Evolutionary conservation across 371 early-diverging fungal genomes (phyloP), one percentile per base, ranked within the genome.

Genomic region (Fennellomyces sp.): DNA sequence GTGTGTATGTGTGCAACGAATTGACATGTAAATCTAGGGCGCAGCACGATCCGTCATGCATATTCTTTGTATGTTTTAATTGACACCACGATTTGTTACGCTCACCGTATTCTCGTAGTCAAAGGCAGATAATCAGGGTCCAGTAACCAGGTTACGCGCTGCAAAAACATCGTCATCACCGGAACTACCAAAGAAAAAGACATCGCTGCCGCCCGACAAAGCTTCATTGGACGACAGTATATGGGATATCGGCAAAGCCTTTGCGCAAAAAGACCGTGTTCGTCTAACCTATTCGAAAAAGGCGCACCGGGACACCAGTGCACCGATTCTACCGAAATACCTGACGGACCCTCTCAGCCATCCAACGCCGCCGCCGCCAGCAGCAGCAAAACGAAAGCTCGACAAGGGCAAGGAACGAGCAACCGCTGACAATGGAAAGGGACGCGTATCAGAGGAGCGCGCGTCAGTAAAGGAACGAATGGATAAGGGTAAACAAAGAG

Each of bases 171-270:
- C 7, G 21, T 41, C 41, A n/a, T 41, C 41, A 10, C 5, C 39
- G 19, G 4, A 5, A 12, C 5, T 41, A 41, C 7, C 41, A 41
- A 41, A 41, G 5, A 8, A 10, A 13, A 41, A 15, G 10, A 10
- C 21, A 21, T 5, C n/a, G 3, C 41, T 6, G 41, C 41, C n/a
- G 41, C 8, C 2, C n/a, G 12, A 5, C 4, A 49, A 49, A 39
- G 27, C 61, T 11, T 48, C 61, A n/a, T 15, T 48, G 3, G 58
- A 63, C 35, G 64, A 63, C 36, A 63, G 64, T 31, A 52, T 70
- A 5, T 70, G 70, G 70, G 61, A 67, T 36, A 67, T 70, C 17
- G 53, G 61, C 0, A 47, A 60, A 11, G 42, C 58, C 8, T 47
- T 45, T 60, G 33, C 29, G 3, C 23, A 50, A 33, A 17, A 52